Evolutionary conservation across 305 asterid genomes (phyloP).

Genomic region (Solanum hybrid): DNA sequence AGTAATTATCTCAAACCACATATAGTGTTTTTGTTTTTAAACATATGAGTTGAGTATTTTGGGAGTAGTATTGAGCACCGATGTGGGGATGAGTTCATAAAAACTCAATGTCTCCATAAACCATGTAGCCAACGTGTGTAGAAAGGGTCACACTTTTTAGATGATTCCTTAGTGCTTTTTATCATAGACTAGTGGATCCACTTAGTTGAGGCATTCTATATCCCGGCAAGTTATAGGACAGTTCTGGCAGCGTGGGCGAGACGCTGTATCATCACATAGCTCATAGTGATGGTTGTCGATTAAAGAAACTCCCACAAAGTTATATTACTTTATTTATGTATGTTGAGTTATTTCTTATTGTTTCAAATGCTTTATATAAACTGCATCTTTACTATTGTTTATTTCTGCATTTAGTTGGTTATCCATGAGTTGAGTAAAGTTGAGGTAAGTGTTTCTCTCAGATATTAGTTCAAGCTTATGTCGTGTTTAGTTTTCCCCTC

Average conservation of each 20-base stretch:
- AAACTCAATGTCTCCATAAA: not conserved
- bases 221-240: not conserved
- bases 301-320: not conserved
- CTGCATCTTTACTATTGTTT: too few relatives aligned
- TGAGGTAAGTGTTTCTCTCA: not conserved
- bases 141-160: not conserved
- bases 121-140: not conserved
- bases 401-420: too few relatives aligned
- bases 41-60: not conserved
- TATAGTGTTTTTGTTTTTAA: too few relatives aligned
- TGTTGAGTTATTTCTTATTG: too few relatives aligned
- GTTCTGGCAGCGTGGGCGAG: not conserved
- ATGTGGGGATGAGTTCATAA: not conserved
- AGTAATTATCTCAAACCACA: too few relatives aligned
- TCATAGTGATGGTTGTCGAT: not conserved
- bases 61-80: not conserved
- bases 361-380: too few relatives aligned
- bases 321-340: not conserved
- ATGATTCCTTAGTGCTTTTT: too few relatives aligned
- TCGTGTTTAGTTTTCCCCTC: not conserved
- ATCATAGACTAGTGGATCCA: not conserved
- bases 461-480: too few relatives aligned
- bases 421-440: not conserved
- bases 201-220: not conserved
- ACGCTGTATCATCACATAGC: not conserved